Evolutionary conservation across 164 flowering plant genomes (phyloP), one percentile per base, ranked within the genome.

Genomic region (Sextonia rubra): DNA sequence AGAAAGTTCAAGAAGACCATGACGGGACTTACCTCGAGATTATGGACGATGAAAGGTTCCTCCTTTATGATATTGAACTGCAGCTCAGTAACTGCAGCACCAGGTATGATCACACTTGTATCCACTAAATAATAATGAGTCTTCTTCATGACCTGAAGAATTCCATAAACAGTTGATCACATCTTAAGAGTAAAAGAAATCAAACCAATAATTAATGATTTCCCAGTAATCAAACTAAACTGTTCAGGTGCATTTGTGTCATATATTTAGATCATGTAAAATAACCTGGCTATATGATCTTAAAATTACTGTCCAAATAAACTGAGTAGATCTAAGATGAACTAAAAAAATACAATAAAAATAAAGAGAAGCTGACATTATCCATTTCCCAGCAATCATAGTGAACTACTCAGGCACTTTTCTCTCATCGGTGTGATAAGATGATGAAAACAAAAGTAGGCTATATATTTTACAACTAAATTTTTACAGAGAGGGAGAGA

Each of bases 61-160:
- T 91, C 97, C 32, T 85, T 63, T 72, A 94, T 94, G 77, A 92
- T 86, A 71, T 89, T 84, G 64, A 94, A 94, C 71, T 94, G 86
- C 84, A 94, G 81, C 11, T 79, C 92, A 2, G 97, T 91, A 70
- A 91, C 99, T 49, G 99, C 99, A 74, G 97, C 99, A 72, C 97
- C 99, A 72, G 97, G 90, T 79, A 74, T 74, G n/a, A 92, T 67
- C 15, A 80, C 88, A 81, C 95, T 91, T 65, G 91, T 90, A 76
- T 94, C 97, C 63, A 92, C 92, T 75, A 94, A 78, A 84, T 94
- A 94, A 77, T 85, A 92, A 83, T 92, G 99, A 27, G 96, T 94
- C 82, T 95, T 95, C 89, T 92, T 90, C 98, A 95, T 92, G 79
- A 95, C 99, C 99, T 95, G 85, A 73, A 79, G 32, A 49, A 62